Base-by-base conservation (phyloP, 305 asterid species). In the Fraxinus albicans region DNA sequence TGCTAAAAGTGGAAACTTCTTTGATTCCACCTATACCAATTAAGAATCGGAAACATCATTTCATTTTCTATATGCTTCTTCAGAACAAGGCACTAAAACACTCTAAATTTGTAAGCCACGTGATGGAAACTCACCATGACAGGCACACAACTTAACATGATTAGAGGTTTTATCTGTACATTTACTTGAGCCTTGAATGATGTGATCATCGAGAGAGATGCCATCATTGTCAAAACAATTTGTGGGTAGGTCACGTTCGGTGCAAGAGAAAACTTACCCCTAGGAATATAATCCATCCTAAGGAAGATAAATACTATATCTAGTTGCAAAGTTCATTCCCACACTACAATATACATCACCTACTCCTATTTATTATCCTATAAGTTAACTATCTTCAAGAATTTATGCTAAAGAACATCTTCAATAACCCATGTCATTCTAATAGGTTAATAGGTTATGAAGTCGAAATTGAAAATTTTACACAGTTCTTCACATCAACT, bases 11-110 rank as follows among this genome's bases (percentile, higher is more conserved):
- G 79, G 81, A 58, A 90, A 90, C 82, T 90, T 90, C 83, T 85
- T 90, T 0, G 91, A 84, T 69, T 90, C 93, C 88, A 90, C 93
- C 93, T 90, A 77, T 8, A 79, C 42, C 27, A 17, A 63, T 23
- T 21, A 21, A 21, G 53, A 23, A 63, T 63, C 4, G 12, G 13
- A 23, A 10, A 23, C 13, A 9, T 63, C 33, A 25, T n/a, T 55
- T 55, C 67, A 63, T 63, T 63, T 8, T 63, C 73, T 19, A 8
- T 63, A 55, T 25, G 34, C 13, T 23, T 63, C 34, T 3, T 63
- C 73, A 63, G 34, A 21, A 63, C 72, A 63, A 63, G 29, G 73
- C 33, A 63, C 29, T 63, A 21, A 63, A 55, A 55, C 25, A 55
- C 10, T 1, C 67, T 25, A 63, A 25, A 23, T 63, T 63, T 63